Evolutionary conservation across 768 basidiomycete species (phyloP).

Genomic region (Lanmaoa rubissima): DNA sequence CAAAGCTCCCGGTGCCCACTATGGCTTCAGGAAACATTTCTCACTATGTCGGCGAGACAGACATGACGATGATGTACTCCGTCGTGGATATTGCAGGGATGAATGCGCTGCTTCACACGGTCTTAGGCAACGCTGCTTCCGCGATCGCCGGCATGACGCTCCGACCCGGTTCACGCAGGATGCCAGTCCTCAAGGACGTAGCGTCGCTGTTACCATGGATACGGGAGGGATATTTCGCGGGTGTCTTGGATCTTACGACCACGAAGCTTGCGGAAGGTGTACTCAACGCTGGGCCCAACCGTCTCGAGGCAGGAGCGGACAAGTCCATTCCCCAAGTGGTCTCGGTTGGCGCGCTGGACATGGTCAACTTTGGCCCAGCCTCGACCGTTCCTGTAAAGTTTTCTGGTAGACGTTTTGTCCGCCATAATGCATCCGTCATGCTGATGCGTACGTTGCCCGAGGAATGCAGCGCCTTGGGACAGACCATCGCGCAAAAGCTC

Average conservation of each 20-base stretch:
- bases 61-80: constrained; percentile 33
- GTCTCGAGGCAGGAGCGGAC: constrained; percentile 26
- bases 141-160: constrained; percentile 30
- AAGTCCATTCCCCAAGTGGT: constrained; percentile 28
- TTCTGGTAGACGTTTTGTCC: constrained; percentile 13
- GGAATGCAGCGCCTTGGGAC: constrained; percentile 25
- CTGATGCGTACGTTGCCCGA: constrained; percentile 31
- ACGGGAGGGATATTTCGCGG: constrained; percentile 21
- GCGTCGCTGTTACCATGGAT: constrained; percentile 28
- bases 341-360: constrained; percentile 32
- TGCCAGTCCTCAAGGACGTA: not conserved
- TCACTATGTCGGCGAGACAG: constrained; percentile 32
- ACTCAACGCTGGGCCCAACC: constrained; percentile 26
- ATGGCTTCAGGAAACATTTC: constrained; percentile 29
- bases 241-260: constrained; percentile 32
- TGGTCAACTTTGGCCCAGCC: constrained; percentile 34
- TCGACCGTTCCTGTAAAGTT: constrained; percentile 25
- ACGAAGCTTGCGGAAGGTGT: constrained; percentile 34
- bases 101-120: constrained; percentile 23
- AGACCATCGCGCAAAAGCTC: constrained; percentile 22
- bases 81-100: constrained; percentile 31
- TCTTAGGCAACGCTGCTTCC: constrained; percentile 28
- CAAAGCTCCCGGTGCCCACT: constrained; percentile 31
- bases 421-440: constrained; percentile 30
- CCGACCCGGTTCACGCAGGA: constrained; percentile 1